phyloP scores from a whole-genome alignment of 2,329 filamentous ascomycete genomes.

The Diaporthe ampelina region DNA sequence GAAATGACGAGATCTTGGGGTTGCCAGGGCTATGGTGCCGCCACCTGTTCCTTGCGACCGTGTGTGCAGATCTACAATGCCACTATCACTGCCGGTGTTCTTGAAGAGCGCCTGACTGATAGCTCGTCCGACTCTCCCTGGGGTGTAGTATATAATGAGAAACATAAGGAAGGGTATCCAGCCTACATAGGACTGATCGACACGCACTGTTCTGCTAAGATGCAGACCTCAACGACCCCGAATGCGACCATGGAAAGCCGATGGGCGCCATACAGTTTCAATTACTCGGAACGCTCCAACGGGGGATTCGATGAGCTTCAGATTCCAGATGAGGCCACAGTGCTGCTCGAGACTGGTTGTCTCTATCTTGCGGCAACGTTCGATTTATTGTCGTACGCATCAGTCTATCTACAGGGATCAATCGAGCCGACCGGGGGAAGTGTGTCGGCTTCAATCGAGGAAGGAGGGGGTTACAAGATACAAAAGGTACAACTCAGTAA shows the following conservation, averaged over 20 bases:
- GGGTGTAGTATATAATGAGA: background rate
- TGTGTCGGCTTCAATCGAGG: no score
- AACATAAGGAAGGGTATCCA: rapidly evolving
- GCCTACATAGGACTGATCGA: background rate
- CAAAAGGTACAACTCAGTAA: no score
- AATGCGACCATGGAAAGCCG: background rate
- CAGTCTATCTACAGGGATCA: no score
- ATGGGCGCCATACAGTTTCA: background rate
- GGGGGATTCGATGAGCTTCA: no score
- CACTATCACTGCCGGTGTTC: no score
- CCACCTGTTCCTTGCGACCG: background rate
- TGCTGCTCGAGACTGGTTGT: background rate
- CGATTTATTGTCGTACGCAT: no score
- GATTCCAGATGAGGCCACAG: background rate
- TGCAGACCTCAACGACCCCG: no score
- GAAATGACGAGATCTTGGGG: background rate
- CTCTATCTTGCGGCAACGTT: no score
- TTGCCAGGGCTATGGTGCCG: background rate
- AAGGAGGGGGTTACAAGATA: no score
- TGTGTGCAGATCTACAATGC: background rate
- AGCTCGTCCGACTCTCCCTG: background rate
- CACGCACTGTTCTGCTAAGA: background rate
- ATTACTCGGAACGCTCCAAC: no score
- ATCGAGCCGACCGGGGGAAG: no score
- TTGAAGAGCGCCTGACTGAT: background rate